A percentile compares a stretch with the other conserved stretches of the same genome.
Conservation (phyloP, 176 grass and related monocot genomes). For the Avena insularis region DNA sequence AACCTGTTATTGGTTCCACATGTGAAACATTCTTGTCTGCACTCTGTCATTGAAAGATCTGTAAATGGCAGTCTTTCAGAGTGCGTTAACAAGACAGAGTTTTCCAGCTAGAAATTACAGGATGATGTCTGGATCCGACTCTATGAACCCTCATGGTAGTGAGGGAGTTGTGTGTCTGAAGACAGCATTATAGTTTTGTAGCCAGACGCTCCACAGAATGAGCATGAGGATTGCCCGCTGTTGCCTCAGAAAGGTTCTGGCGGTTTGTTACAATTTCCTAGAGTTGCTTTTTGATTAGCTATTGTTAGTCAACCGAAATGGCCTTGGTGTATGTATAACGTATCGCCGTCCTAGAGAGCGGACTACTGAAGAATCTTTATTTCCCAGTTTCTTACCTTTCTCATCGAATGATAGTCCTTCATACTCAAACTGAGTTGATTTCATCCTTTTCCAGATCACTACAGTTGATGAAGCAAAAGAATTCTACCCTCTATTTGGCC, state of each 20-base stretch:
- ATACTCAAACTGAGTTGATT: slow-evolving; percentile 15
- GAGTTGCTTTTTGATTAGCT: neutral
- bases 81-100: neutral
- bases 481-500: slow-evolving; percentile 90
- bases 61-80: neutral
- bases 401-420: neutral
- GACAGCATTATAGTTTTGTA: neutral
- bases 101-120: slow-evolving; percentile 25
- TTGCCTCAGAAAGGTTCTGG: neutral
- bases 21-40: slow-evolving; percentile 23
- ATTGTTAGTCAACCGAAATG: neutral
- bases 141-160: neutral
- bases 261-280: slow-evolving; percentile 4
- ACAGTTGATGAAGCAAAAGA: slow-evolving; percentile 93
- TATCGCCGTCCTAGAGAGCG: neutral
- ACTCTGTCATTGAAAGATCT: slow-evolving; percentile 2
- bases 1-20: neutral
- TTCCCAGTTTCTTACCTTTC: slow-evolving; percentile 13
- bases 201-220: neutral
- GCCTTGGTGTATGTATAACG: neutral
- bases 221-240: neutral
- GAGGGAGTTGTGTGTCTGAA: neutral
- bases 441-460: slow-evolving; percentile 65
- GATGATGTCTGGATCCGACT: neutral
- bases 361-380: neutral